phyloP scores from a whole-genome alignment of 441 rosid genomes.

The Sinapis alba region DNA sequence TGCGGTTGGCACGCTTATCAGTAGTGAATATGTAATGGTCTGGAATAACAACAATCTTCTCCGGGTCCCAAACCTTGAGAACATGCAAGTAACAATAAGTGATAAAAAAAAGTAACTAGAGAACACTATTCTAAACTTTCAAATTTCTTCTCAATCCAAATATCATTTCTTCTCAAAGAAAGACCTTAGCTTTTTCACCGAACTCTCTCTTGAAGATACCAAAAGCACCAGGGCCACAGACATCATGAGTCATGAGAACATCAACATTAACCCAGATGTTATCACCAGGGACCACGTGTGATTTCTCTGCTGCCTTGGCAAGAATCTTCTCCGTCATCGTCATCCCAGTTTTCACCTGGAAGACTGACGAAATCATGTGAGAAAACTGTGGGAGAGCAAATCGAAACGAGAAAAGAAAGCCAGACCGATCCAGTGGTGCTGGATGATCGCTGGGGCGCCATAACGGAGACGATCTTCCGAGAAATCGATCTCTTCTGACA shows the following conservation, averaged over 20 bases:
- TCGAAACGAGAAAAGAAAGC: neutral
- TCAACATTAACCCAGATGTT: conserved; percentile 95
- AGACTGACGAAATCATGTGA: neutral
- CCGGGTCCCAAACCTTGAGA: conserved; percentile 93
- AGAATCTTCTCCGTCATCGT: conserved; percentile 94
- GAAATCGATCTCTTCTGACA: conserved; percentile 62
- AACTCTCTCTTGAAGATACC: conserved; percentile 92
- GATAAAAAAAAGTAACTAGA: neutral
- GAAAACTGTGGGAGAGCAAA: neutral
- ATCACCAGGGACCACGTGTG: conserved; percentile 81
- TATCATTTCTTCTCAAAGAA: neutral
- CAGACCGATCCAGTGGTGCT: conserved; percentile 83
- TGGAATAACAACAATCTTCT: conserved; percentile 91
- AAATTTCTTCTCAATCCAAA: too few relatives aligned
- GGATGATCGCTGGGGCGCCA: conserved; percentile 83
- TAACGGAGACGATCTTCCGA: conserved; percentile 68
- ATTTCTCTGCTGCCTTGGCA: conserved; percentile 79
- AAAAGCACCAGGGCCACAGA: conserved; percentile 93
- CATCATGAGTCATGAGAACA: conserved; percentile 95
- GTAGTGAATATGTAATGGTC: conserved; percentile 97
- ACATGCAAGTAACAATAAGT: conserved; percentile 2
- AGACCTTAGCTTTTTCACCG: conserved; percentile 84
- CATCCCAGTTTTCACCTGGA: conserved; percentile 73
- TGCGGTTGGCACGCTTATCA: conserved; percentile 96
- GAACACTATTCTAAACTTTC: too few relatives aligned